A percentile compares a stretch with the other conserved stretches of the same genome.
These are phyloP conservation scores for Ampelocalamus luodianensis DNA, from an alignment of 176 grass and related monocot species.

Conservation along the genomic window DNA sequence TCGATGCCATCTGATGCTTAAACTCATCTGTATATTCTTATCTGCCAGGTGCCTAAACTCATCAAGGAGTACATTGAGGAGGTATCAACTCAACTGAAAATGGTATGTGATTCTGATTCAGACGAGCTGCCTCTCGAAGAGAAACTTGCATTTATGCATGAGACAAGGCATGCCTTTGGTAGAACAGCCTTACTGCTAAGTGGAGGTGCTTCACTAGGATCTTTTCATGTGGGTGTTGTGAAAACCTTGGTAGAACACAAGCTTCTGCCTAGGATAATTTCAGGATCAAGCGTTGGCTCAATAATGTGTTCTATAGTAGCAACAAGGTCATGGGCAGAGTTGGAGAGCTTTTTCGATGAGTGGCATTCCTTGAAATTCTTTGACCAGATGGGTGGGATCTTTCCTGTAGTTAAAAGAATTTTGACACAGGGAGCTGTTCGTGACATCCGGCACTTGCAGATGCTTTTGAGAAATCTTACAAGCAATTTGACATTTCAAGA, in stretches of 20 bases:
- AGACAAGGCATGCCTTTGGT: slow-evolving; percentile 92
- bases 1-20: background rate
- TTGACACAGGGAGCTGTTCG: slow-evolving; percentile 84
- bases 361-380: slow-evolving; percentile 94
- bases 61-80: slow-evolving; percentile 99
- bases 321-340: slow-evolving; percentile 83
- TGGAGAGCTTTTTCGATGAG: slow-evolving; percentile 92
- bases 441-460: slow-evolving; percentile 80
- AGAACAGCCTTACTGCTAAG: slow-evolving; percentile 86
- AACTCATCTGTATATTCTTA: slow-evolving; percentile 1
- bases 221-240: slow-evolving; percentile 87
- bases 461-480: slow-evolving; percentile 74
- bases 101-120: slow-evolving; percentile 88
- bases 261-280: slow-evolving; percentile 82
- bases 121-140: slow-evolving; percentile 84
- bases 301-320: slow-evolving; percentile 88
- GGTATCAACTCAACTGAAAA: slow-evolving; percentile 86
- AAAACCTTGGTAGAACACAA: slow-evolving; percentile 88
- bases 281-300: slow-evolving; percentile 87
- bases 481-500: slow-evolving; percentile 99
- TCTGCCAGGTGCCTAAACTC: slow-evolving; percentile 72
- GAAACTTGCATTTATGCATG: slow-evolving; percentile 95
- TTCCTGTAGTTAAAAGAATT: slow-evolving; percentile 78
- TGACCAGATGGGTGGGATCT: slow-evolving; percentile 89
- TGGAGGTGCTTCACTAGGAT: slow-evolving; percentile 86